Base-by-base conservation (phyloP, 2,329 filamentous ascomycete species). In the Ambrosiella beaveri region DNA sequence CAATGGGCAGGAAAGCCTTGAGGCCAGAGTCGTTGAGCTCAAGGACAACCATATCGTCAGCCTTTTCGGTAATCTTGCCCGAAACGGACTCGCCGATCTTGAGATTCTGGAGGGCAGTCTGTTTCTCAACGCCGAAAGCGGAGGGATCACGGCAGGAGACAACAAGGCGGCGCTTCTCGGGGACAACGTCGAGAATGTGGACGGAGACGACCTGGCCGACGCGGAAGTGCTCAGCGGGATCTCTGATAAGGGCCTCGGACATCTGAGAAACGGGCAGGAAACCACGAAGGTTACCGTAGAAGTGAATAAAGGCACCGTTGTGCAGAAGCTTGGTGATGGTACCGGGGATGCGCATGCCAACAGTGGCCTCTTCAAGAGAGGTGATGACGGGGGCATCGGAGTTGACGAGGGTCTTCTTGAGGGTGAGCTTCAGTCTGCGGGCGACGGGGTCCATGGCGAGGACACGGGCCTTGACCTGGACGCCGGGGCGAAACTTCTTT, bases 181-280 rank as follows among this genome's bases (percentile, higher is more conserved):
- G 73, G 64, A 95, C 82, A 54, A 96, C 81, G 54, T 84, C 86
- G 39, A 95, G 70, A n/a, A 94, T 82, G 65, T 91, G 87, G 17
- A 96, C 86, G 65, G 82, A 94, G 63, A 98, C 85, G 1, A 95
- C 91, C 68, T 98, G 93, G 0, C 93, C 94, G 49, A 82, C 72
- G 40, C 85, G 82, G 73, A 98, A 98, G 70, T 97, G 90, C 65
- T 94, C 83, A 51, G 80, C 81, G 3, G 93, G 89, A 65, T 96
- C 86, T 63, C 85, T 80, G 65, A 98, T 96, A 66, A 85, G 96
- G 9, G 90, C 89, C 68, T 98, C 93, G 68, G 93, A 97, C 93
- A 98, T 98, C 70, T 98, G 91, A 1, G 87, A 87, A 0, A 95
- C 84, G 1, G 93, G 93, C 57, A 98, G 76, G 73, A 94, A 98